phyloP scores from a whole-genome alignment of 2,329 filamentous ascomycete genomes.

The Penicillium polonicum region DNA sequence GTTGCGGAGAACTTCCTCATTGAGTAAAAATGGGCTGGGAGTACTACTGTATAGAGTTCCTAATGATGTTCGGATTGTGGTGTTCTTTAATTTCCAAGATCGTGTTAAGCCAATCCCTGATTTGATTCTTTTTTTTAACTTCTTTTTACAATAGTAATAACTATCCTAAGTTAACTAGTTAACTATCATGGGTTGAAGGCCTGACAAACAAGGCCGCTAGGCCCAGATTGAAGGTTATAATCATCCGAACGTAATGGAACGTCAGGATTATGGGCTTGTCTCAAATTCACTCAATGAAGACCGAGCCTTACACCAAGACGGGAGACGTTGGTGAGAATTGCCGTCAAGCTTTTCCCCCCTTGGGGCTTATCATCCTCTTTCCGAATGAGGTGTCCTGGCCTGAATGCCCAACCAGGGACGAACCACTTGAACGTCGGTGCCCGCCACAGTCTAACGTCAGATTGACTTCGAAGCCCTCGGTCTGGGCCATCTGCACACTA shows the following conservation, averaged over 20 bases:
- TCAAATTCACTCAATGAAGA: neutral
- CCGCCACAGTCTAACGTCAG: constrained; percentile 26
- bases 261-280: constrained; percentile 23
- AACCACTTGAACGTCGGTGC: constrained; percentile 8
- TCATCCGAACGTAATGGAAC: constrained; percentile 26
- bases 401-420: constrained; percentile 20
- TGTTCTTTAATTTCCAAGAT: constrained; percentile 21
- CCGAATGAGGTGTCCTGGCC: constrained; percentile 11
- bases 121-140: constrained; percentile 7
- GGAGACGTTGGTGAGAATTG: constrained; percentile 3
- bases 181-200: neutral
- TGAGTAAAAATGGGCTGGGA: constrained; percentile 36
- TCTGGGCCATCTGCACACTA: constrained; percentile 14
- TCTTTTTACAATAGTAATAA: neutral
- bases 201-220: neutral
- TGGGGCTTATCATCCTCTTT: neutral
- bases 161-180: neutral
- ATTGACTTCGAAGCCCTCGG: constrained; percentile 22
- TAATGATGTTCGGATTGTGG: constrained; percentile 40
- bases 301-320: neutral
- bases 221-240: neutral
- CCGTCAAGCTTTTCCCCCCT: constrained; percentile 22
- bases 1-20: constrained; percentile 47
- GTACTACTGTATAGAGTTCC: constrained; percentile 34
- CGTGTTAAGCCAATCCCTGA: constrained; percentile 21